These are phyloP conservation scores for Clarireedia paspali DNA, from an alignment of 2,329 filamentous ascomycete species.

Conservation along the genomic window DNA sequence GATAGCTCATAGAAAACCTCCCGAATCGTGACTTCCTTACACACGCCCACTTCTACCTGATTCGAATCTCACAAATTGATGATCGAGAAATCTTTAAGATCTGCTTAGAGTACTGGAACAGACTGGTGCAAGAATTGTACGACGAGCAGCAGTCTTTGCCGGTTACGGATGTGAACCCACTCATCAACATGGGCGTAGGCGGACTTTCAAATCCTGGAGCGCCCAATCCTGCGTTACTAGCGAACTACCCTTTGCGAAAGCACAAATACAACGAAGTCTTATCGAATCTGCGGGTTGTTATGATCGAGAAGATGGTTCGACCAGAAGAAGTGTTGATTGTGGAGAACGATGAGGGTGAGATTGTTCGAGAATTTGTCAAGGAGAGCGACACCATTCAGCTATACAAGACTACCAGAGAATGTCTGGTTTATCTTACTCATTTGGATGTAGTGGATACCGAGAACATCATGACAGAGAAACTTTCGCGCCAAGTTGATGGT, in stretches of 20 bases:
- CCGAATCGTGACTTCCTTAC: slow-evolving; percentile 92
- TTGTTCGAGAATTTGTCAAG: slow-evolving; percentile 98
- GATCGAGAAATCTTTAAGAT: slow-evolving; percentile 99
- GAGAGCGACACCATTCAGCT: slow-evolving; percentile 98
- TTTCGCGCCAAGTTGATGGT: slow-evolving; percentile 89
- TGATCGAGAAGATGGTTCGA: slow-evolving; percentile 99
- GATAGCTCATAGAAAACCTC: slow-evolving; percentile 82
- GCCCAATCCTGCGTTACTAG: slow-evolving; percentile 74
- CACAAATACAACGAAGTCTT: slow-evolving; percentile 96
- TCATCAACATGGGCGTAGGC: slow-evolving; percentile 68
- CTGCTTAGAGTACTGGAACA: slow-evolving; percentile 97
- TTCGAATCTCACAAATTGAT: slow-evolving; percentile 96
- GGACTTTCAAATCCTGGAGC: slow-evolving; percentile 72
- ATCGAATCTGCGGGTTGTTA: slow-evolving; percentile 88
- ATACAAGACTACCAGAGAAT: slow-evolving; percentile 98
- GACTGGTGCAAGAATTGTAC: slow-evolving; percentile 93
- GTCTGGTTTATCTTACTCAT: slow-evolving; percentile 93
- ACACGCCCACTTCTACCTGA: slow-evolving; percentile 96
- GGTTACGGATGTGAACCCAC: slow-evolving; percentile 84
- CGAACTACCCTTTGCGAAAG: slow-evolving; percentile 89
- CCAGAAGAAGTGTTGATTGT: slow-evolving; percentile 97
- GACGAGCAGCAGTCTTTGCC: slow-evolving; percentile 98
- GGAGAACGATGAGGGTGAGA: slow-evolving; percentile 99
- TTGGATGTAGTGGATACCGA: slow-evolving; percentile 96
- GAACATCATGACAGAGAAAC: slow-evolving; percentile 98